A percentile compares a stretch with the other conserved stretches of the same genome.
phyloP scores from a whole-genome alignment of 768 basidiomycete species.

The Mycena pura region DNA sequence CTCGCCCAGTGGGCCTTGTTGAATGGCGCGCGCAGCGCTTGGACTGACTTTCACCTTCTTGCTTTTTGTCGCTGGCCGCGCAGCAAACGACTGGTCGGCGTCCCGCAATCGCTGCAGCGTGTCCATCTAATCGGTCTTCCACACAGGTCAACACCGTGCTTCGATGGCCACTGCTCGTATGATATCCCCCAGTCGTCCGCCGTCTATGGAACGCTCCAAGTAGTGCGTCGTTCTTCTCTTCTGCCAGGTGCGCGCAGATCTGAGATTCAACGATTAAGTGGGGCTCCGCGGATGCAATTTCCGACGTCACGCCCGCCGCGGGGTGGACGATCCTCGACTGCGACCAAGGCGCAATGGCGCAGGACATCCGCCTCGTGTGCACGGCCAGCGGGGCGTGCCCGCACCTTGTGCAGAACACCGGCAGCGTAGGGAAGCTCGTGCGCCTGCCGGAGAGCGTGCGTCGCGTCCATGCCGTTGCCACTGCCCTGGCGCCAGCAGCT shows the following conservation, averaged over 20 bases:
- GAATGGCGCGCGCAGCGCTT: background rate
- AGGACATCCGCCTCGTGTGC: constrained; percentile 60
- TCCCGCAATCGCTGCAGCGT: too few relatives aligned
- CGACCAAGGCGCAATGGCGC: constrained; percentile 43
- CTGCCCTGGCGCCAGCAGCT: background rate
- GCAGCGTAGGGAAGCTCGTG: constrained; percentile 51
- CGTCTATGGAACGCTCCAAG: constrained; percentile 46
- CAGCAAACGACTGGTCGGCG: constrained; percentile 52
- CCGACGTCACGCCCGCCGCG: constrained; percentile 54
- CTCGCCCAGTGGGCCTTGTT: constrained; percentile 13
- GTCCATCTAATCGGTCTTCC: too few relatives aligned
- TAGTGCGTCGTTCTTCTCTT: constrained; percentile 36
- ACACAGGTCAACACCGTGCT: constrained; percentile 36
- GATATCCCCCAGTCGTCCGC: constrained; percentile 10
- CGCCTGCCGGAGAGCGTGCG: constrained; percentile 58
- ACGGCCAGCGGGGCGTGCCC: constrained; percentile 20
- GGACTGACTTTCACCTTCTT: constrained; percentile 8
- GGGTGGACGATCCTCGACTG: constrained; percentile 62
- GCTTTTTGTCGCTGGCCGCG: constrained; percentile 30
- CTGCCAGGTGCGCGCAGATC: too few relatives aligned
- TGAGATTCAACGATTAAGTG: too few relatives aligned
- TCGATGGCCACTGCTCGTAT: constrained; percentile 33
- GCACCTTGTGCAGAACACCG: constrained; percentile 35
- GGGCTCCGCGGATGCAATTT: constrained; percentile 44
- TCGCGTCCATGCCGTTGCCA: background rate